These are phyloP conservation scores for Rubia peregrina DNA, from an alignment of 305 asterid species.

Conservation along the genomic window DNA sequence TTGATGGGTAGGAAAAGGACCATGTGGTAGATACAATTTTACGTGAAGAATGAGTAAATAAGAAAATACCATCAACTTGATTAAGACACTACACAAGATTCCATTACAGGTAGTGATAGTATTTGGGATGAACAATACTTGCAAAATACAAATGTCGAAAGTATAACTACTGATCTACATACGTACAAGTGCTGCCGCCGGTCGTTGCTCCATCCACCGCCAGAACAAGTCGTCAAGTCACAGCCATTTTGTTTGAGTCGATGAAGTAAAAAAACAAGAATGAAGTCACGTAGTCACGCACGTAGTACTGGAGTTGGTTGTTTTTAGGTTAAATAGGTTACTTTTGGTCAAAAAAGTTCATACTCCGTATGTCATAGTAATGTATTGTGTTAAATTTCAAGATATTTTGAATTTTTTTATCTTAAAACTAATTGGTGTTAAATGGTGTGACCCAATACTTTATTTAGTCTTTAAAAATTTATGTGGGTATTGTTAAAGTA, in stretches of 20 bases:
- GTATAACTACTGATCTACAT: not conserved
- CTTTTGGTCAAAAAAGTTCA: no score
- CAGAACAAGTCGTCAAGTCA: conserved; percentile 12
- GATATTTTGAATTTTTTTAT: no score
- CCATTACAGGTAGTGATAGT: conserved; percentile 1
- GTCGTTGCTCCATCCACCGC: not conserved
- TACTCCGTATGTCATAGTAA: no score
- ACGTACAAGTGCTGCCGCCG: not conserved
- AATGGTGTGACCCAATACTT: no score
- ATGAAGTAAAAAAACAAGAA: not conserved
- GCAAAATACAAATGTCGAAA: not conserved
- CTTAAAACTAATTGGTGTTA: no score
- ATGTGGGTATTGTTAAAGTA: no score
- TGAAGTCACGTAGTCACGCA: no score
- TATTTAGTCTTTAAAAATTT: no score
- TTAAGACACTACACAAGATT: not conserved
- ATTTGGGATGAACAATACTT: not conserved
- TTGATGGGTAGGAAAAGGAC: not conserved
- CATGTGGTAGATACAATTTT: not conserved
- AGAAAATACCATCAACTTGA: not conserved
- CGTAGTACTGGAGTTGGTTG: no score
- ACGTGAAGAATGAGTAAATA: conserved; percentile 1
- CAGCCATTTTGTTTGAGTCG: conserved; percentile 6
- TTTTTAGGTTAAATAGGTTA: no score
- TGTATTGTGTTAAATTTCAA: no score